Evolutionary conservation across 495 filamentous ascomycete species (phyloP).

Genomic region (Aspergillus biplanus): DNA sequence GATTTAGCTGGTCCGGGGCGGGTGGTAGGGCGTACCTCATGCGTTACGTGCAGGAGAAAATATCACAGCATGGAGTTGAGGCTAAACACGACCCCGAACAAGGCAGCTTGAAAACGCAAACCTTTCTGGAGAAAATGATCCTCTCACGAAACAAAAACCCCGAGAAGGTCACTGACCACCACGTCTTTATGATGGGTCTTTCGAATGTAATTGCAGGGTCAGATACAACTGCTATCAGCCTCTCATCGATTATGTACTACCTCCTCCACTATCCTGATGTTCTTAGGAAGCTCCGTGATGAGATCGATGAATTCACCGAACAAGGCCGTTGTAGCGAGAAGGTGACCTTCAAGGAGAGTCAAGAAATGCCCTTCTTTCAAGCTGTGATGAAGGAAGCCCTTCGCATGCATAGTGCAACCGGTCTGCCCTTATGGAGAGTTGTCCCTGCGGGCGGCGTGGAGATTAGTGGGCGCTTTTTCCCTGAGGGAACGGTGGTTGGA

Average conservation of each 20-base stretch:
- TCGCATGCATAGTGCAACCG: conserved; percentile 44
- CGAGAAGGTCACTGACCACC: conserved; percentile 54
- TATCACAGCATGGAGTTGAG: conserved; percentile 34
- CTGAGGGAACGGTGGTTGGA: conserved; percentile 53
- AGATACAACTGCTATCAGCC: conserved; percentile 58
- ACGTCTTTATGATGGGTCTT: conserved; percentile 52
- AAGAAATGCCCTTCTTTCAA: conserved; percentile 53
- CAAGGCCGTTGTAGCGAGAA: conserved; percentile 31
- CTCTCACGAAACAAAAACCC: conserved; percentile 60
- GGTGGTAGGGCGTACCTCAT: conserved; percentile 46
- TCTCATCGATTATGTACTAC: conserved; percentile 55
- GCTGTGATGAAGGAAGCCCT: conserved; percentile 53
- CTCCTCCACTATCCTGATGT: conserved; percentile 44
- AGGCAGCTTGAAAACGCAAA: conserved; percentile 44
- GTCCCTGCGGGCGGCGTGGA: conserved; percentile 46
- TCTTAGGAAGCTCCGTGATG: conserved; percentile 44
- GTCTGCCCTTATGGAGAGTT: conserved; percentile 42
- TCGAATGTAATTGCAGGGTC: conserved; percentile 59
- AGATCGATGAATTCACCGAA: conserved; percentile 44
- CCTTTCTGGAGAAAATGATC: conserved; percentile 59
- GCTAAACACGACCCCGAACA: conserved; percentile 21
- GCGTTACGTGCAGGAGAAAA: conserved; percentile 49
- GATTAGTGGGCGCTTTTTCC: conserved; percentile 41
- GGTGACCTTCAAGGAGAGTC: conserved; percentile 52
- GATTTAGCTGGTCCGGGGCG: conserved; percentile 44